Evolutionary conservation across 139 green algal species (phyloP).

Genomic region (Chlorella sp.): DNA sequence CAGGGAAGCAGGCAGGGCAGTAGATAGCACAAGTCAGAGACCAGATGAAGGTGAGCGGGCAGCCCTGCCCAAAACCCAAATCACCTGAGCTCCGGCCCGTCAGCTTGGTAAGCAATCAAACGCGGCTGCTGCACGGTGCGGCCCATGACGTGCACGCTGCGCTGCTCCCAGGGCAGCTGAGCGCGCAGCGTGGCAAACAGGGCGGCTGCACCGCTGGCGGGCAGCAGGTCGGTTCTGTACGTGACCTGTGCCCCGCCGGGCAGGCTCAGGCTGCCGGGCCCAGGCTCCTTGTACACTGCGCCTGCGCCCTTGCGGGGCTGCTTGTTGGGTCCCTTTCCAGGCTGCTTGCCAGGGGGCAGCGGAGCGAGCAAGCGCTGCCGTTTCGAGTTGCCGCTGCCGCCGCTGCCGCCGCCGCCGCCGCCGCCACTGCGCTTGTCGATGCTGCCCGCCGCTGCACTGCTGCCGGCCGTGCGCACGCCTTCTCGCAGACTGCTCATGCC

Average conservation of each 20-base stretch:
- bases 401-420: background rate
- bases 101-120: slow-evolving; percentile 68
- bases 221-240: background rate
- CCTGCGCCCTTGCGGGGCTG: background rate
- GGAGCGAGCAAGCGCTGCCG: background rate
- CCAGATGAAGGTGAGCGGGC: no score
- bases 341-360: background rate
- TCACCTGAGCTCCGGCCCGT: slow-evolving; percentile 27
- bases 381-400: background rate
- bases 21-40: background rate
- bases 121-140: slow-evolving; percentile 64
- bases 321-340: background rate
- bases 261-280: background rate
- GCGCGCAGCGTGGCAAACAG: slow-evolving; percentile 19
- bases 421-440: background rate
- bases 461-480: background rate
- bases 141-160: slow-evolving; percentile 52
- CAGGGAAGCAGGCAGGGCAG: background rate
- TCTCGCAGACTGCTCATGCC: background rate
- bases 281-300: background rate
- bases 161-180: slow-evolving; percentile 53
- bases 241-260: background rate
- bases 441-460: background rate
- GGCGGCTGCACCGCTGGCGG: background rate
- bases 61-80: no score